Conservation (phyloP, 345 rosid species). For the Brassica rapa region DNA sequence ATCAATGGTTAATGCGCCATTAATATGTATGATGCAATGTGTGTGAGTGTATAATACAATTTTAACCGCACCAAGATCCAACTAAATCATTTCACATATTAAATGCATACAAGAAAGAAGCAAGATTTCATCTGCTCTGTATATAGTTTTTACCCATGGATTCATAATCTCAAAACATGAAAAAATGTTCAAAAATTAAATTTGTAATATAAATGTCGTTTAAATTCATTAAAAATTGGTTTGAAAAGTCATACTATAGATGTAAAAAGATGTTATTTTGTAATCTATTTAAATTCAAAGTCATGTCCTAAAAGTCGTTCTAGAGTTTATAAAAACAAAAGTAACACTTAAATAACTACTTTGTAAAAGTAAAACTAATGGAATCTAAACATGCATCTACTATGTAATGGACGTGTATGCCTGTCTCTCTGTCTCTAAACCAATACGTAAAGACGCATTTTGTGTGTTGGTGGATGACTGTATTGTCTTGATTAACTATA, state of each 20-base stretch:
- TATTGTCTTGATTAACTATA: background rate
- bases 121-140: background rate
- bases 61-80: slow-evolving; percentile 3
- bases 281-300: background rate
- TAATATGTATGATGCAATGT: background rate
- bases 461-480: slow-evolving; percentile 28
- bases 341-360: background rate
- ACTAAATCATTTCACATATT: slow-evolving; percentile 2
- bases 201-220: background rate
- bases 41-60: background rate
- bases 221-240: background rate
- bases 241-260: background rate
- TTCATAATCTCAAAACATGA: background rate
- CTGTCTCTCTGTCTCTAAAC: slow-evolving; percentile 19
- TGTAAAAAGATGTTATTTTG: background rate
- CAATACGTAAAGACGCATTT: slow-evolving; percentile 25
- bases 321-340: background rate
- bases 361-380: background rate
- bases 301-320: background rate
- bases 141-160: slow-evolving; percentile 1
- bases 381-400: background rate
- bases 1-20: too few species aligned
- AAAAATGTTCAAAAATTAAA: background rate
- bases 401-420: slow-evolving; percentile 21
- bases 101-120: slow-evolving; percentile 1